Conservation (phyloP, 163 green algal genomes). For the Scenedesmus sp. region DNA sequence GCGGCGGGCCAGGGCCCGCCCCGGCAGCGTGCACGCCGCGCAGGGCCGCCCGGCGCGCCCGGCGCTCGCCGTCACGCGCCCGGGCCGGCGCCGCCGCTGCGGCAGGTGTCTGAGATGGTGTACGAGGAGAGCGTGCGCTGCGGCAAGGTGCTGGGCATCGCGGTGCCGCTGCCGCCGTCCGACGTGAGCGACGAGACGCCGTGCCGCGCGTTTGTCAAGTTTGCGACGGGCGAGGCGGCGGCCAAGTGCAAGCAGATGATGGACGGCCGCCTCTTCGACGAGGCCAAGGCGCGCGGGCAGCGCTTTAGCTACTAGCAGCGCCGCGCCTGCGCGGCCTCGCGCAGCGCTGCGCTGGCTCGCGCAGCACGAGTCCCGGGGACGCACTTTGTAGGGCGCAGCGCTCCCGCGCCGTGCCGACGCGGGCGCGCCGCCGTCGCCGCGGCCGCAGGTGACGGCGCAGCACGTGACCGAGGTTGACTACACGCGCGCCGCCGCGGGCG, state of each 20-base stretch:
- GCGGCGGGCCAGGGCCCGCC: not conserved
- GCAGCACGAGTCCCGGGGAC: not conserved
- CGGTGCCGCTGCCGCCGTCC: constrained; percentile 41
- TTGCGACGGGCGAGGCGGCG: constrained; percentile 13
- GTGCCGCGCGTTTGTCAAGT: constrained; percentile 57
- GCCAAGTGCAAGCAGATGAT: constrained; percentile 52
- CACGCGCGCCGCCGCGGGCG: constrained; percentile 52
- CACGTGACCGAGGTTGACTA: constrained; percentile 64
- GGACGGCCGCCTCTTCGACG: constrained; percentile 49
- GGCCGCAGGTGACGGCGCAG: constrained; percentile 38
- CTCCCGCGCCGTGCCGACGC: not conserved
- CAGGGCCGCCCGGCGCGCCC: no score
- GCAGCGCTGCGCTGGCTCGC: not conserved
- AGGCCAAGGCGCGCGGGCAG: constrained; percentile 27
- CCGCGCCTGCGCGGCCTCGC: not conserved
- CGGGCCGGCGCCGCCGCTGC: not conserved
- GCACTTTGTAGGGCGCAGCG: not conserved
- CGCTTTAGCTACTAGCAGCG: not conserved
- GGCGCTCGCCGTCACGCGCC: no score
- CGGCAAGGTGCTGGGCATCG: constrained; percentile 54
- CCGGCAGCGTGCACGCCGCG: no score
- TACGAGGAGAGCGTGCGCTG: constrained; percentile 48
- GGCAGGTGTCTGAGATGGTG: constrained; percentile 49
- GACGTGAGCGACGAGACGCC: constrained; percentile 22
- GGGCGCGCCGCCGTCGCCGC: not conserved